phyloP scores from a whole-genome alignment of 768 basidiomycete species.

The Boletus rubescentipes region DNA sequence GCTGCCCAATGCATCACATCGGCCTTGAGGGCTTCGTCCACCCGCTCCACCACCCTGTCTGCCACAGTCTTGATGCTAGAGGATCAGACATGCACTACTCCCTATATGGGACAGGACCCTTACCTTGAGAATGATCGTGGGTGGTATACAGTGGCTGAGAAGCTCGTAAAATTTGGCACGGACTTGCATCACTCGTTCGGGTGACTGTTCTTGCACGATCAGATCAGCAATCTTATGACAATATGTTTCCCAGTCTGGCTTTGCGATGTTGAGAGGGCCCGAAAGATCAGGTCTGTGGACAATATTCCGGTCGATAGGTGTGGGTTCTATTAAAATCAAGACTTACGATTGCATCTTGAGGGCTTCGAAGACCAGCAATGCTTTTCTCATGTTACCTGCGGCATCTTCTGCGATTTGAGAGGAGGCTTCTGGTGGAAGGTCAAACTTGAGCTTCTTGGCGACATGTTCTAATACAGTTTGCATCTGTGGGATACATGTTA shows the following conservation, averaged over 20 bases:
- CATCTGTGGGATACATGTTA: slow-evolving; percentile 55
- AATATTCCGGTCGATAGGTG: background rate
- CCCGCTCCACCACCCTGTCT: slow-evolving; percentile 79
- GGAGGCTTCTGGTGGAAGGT: slow-evolving; percentile 75
- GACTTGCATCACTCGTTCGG: slow-evolving; percentile 88
- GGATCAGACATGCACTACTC: slow-evolving; percentile 1
- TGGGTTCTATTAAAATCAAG: background rate
- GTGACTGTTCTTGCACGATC: slow-evolving; percentile 87
- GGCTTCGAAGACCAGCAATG: slow-evolving; percentile 91
- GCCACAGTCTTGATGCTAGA: slow-evolving; percentile 74
- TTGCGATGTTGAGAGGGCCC: slow-evolving; percentile 78
- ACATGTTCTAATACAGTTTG: slow-evolving; percentile 73
- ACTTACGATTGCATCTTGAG: slow-evolving; percentile 94
- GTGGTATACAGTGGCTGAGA: slow-evolving; percentile 95
- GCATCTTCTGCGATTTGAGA: slow-evolving; percentile 78
- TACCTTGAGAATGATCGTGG: slow-evolving; percentile 89
- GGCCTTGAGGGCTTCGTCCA: slow-evolving; percentile 87
- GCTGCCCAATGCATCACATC: slow-evolving; percentile 99
- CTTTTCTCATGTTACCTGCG: slow-evolving; percentile 91
- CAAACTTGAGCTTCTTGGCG: slow-evolving; percentile 75
- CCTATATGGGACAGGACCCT: slow-evolving; percentile 12
- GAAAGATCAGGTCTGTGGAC: slow-evolving; percentile 71
- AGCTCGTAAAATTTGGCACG: slow-evolving; percentile 93
- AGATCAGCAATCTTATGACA: slow-evolving; percentile 89
- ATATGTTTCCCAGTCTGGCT: slow-evolving; percentile 99